Evolutionary conservation across 2,329 filamentous ascomycete genomes (phyloP).

Genomic region (Cladosporium sp.): DNA sequence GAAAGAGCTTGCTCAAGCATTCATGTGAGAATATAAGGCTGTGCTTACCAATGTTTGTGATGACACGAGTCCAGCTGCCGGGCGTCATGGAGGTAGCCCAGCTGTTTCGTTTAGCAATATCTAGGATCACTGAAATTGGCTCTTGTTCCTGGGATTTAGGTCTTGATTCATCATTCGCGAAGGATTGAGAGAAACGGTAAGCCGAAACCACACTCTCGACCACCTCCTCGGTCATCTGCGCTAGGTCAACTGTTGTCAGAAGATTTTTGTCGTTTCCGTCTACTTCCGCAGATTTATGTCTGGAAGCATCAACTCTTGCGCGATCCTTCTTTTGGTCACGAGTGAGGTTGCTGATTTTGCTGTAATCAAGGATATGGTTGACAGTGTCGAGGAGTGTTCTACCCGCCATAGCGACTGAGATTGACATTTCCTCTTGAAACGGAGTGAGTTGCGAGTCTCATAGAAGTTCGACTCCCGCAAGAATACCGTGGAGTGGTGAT

Average conservation of each 20-base stretch:
- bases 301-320: constrained; percentile 1
- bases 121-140: constrained; percentile 14
- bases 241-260: constrained; percentile 20
- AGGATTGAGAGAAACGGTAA: not conserved
- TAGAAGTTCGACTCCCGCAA: constrained; percentile 46
- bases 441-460: constrained; percentile 39
- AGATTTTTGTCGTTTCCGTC: constrained; percentile 19
- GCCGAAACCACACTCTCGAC: constrained; percentile 16
- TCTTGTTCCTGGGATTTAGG: not conserved
- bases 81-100: not conserved
- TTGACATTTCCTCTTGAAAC: constrained; percentile 40
- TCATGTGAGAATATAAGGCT: no score
- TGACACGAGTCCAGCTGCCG: constrained; percentile 35
- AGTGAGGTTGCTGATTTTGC: constrained; percentile 38
- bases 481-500: constrained; percentile 44
- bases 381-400: constrained; percentile 48
- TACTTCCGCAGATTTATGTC: constrained; percentile 13
- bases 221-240: constrained; percentile 23
- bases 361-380: constrained; percentile 39
- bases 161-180: not conserved
- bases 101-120: constrained; percentile 13
- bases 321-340: constrained; percentile 6
- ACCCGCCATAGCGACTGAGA: constrained; percentile 47
- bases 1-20: no score
- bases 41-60: constrained; percentile 42